Evolutionary conservation across 768 basidiomycete genomes (phyloP).

Genomic region (Favolaschia claudopus): DNA sequence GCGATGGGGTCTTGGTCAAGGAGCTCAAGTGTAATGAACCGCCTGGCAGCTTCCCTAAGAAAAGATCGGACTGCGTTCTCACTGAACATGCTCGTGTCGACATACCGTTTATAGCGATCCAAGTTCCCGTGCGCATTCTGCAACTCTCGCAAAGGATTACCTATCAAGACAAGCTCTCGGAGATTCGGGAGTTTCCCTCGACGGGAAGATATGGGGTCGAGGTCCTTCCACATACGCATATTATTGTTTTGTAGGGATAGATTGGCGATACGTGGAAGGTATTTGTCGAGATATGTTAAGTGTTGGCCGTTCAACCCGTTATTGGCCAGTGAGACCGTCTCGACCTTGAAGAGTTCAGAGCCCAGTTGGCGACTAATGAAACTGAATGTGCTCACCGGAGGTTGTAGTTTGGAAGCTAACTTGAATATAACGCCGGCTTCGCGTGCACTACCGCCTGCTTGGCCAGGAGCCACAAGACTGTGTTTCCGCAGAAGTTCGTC

Average conservation of each 20-base stretch:
- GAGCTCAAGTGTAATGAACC: slow-evolving; percentile 83
- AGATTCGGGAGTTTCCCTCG: slow-evolving; percentile 68
- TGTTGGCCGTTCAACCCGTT: slow-evolving; percentile 67
- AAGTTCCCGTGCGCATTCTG: slow-evolving; percentile 61
- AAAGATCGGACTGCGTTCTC: neutral
- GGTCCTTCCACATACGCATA: slow-evolving; percentile 72
- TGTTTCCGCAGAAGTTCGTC: slow-evolving; percentile 81
- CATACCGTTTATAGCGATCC: slow-evolving; percentile 75
- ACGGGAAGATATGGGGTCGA: slow-evolving; percentile 67
- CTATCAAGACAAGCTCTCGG: slow-evolving; percentile 76
- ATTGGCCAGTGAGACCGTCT: slow-evolving; percentile 87
- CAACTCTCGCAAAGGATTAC: slow-evolving; percentile 77
- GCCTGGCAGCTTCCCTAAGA: slow-evolving; percentile 76
- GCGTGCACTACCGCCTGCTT: slow-evolving; percentile 62
- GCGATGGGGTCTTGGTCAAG: slow-evolving; percentile 84
- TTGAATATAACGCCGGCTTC: slow-evolving; percentile 91
- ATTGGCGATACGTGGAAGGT: slow-evolving; percentile 81
- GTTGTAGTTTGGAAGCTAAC: slow-evolving; percentile 79
- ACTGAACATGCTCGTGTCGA: neutral
- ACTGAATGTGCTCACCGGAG: slow-evolving; percentile 58
- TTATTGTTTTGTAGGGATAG: slow-evolving; percentile 84
- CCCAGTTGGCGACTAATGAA: neutral
- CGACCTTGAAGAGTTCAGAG: slow-evolving; percentile 50
- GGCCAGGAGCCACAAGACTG: slow-evolving; percentile 74
- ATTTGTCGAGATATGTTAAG: slow-evolving; percentile 69